These are phyloP conservation scores for Vicia faba DNA, from an alignment of 306 rosid species.

Conservation along the genomic window DNA sequence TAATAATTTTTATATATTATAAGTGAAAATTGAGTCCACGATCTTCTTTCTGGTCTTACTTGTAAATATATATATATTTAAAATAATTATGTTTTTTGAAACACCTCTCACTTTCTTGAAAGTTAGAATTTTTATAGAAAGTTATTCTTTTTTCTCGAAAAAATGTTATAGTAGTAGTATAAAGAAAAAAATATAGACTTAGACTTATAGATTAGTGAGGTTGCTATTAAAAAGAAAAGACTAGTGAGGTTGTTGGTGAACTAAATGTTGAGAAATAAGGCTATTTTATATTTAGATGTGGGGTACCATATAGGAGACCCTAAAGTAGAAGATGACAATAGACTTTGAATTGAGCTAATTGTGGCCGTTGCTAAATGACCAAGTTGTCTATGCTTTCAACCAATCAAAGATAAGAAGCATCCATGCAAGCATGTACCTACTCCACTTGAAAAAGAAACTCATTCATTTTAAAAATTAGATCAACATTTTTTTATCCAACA, in stretches of 20 bases:
- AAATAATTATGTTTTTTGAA: too few relatives aligned
- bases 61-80: too few relatives aligned
- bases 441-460: slow-evolving; percentile 36
- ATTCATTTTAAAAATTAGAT: not conserved
- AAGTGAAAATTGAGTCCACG: too few relatives aligned
- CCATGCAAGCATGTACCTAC: slow-evolving; percentile 39
- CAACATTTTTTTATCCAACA: too few relatives aligned
- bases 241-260: slow-evolving; percentile 25
- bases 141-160: not conserved
- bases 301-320: slow-evolving; percentile 43
- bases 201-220: not conserved
- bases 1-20: too few relatives aligned
- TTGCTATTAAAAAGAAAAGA: not conserved
- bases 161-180: not conserved
- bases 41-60: too few relatives aligned
- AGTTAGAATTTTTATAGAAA: not conserved
- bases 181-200: not conserved
- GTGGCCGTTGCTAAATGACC: slow-evolving; percentile 8
- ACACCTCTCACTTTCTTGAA: not conserved
- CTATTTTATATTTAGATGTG: slow-evolving; percentile 38
- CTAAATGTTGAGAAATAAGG: slow-evolving; percentile 25
- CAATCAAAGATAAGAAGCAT: slow-evolving; percentile 40
- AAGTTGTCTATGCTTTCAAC: slow-evolving; percentile 37
- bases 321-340: slow-evolving; percentile 40
- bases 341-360: slow-evolving; percentile 17